A percentile compares a stretch with the other conserved stretches of the same genome.
phyloP scores from a whole-genome alignment of 2,329 filamentous ascomycete species.

The Xylariales sp. region DNA sequence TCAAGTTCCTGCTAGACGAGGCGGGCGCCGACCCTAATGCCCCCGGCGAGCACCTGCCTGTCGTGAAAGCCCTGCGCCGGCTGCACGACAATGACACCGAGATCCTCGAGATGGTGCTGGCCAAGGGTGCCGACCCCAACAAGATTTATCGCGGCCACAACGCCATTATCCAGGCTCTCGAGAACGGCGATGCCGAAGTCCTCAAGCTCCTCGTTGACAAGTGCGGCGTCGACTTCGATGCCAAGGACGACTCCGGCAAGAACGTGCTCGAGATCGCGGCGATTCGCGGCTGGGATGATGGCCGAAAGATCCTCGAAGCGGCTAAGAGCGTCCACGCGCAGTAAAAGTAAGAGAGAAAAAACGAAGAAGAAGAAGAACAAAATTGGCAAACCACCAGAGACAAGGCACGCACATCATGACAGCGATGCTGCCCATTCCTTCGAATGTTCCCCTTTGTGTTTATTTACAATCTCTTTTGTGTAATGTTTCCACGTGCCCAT shows the following conservation, averaged over 20 bases:
- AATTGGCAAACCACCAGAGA: no score
- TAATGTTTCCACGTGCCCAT: no score
- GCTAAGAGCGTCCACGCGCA: slow-evolving; percentile 10
- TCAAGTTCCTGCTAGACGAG: slow-evolving; percentile 48
- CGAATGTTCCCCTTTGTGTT: no score
- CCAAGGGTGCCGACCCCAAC: slow-evolving; percentile 63
- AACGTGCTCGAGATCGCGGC: slow-evolving; percentile 55
- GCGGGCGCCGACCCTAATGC: slow-evolving; percentile 61
- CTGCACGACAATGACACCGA: slow-evolving; percentile 52
- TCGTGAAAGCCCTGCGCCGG: slow-evolving; percentile 64
- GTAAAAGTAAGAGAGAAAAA: not conserved
- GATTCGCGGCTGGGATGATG: slow-evolving; percentile 55
- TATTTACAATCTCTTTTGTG: no score
- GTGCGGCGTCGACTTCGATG: slow-evolving; percentile 45
- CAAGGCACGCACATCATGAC: no score
- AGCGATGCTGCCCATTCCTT: no score
- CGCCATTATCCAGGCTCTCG: slow-evolving; percentile 60
- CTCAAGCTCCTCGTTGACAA: slow-evolving; percentile 47
- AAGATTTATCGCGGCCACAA: slow-evolving; percentile 64
- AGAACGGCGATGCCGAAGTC: slow-evolving; percentile 55
- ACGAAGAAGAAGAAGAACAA: no score
- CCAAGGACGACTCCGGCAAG: slow-evolving; percentile 48
- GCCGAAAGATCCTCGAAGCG: slow-evolving; percentile 38
- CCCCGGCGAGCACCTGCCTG: slow-evolving; percentile 65
- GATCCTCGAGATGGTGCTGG: slow-evolving; percentile 59